Evolutionary conservation across 345 rosid genomes (phyloP).

Genomic region (Acer campestre): DNA sequence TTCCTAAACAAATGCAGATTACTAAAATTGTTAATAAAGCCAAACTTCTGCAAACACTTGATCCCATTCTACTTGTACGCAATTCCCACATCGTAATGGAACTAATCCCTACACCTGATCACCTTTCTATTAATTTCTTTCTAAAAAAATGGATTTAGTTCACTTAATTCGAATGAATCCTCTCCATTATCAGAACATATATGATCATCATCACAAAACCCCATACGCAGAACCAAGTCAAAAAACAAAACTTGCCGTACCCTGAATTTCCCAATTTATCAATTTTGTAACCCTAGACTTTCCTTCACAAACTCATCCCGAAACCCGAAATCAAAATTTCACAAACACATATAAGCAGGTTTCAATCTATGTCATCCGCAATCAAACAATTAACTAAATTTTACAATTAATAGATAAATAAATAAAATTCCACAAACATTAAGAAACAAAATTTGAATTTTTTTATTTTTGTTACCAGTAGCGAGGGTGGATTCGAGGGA

Average conservation of each 20-base stretch:
- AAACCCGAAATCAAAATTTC: background rate
- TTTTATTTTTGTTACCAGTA: constrained; percentile 51
- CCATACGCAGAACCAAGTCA: background rate
- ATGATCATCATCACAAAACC: background rate
- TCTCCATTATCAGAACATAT: background rate
- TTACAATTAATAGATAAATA: too few species aligned
- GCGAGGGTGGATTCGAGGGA: constrained; percentile 90
- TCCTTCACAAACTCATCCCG: background rate
- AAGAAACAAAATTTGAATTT: background rate
- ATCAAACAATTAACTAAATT: background rate
- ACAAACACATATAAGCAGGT: background rate
- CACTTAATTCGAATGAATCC: background rate
- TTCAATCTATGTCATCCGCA: background rate
- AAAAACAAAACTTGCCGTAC: too few species aligned
- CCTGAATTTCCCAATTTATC: background rate
- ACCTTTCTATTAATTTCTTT: background rate
- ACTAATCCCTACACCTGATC: background rate
- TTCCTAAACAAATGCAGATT: background rate
- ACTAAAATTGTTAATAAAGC: background rate
- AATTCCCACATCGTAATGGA: background rate
- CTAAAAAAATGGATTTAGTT: too few species aligned
- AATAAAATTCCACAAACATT: background rate
- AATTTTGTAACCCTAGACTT: background rate
- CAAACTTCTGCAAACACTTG: background rate
- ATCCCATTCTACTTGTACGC: background rate